Conservation (phyloP, 1,139 yeast genomes). For the Saccharomycopsis phalli region DNA sequence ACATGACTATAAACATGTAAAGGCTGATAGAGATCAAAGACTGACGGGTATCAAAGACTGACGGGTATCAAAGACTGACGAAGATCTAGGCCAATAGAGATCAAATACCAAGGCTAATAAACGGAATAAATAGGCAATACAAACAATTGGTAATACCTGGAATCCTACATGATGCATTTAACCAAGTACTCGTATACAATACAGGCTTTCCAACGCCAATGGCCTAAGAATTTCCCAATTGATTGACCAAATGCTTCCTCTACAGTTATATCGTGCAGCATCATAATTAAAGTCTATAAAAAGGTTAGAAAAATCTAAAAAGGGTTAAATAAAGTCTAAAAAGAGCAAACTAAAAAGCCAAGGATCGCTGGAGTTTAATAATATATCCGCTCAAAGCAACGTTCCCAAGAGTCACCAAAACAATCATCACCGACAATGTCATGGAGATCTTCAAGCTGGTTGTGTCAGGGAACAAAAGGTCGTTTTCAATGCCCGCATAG, state of each 20-base stretch:
- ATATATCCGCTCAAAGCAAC: background rate
- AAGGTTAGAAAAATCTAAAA: background rate
- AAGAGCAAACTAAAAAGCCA: background rate
- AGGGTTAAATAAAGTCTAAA: background rate
- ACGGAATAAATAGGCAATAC: no score
- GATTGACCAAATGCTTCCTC: no score
- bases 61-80: no score
- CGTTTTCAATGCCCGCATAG: constrained; percentile 9
- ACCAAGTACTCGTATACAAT: no score
- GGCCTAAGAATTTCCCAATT: no score
- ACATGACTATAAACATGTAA: no score
- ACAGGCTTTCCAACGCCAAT: no score
- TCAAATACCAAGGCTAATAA: no score
- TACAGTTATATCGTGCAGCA: no score
- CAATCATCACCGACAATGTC: constrained; percentile 10
- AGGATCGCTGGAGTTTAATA: constrained; percentile 6
- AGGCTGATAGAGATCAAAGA: no score
- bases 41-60: no score
- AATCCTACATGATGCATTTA: background rate
- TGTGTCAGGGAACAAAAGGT: constrained; percentile 8
- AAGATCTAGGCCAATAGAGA: no score
- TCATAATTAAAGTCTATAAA: background rate
- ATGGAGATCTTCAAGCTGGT: constrained; percentile 12
- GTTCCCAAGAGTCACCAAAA: background rate
- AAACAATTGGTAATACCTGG: background rate